Conservation (phyloP, 2,329 filamentous ascomycete genomes). For the Calonectria honghensis region DNA sequence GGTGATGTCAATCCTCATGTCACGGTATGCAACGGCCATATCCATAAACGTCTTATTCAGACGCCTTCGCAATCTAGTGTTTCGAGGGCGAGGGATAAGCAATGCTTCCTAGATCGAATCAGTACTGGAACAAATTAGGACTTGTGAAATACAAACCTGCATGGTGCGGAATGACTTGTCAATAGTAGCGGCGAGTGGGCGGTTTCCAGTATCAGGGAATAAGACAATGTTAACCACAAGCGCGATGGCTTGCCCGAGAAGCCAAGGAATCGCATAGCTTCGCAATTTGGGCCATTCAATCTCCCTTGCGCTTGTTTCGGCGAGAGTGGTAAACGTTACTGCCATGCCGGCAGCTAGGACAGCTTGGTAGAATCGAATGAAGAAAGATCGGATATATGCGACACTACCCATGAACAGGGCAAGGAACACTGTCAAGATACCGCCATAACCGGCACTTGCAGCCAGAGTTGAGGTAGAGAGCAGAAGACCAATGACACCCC, state of each 20-base stretch:
- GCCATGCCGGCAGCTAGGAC: constrained; percentile 74
- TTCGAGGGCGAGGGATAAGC: constrained; percentile 55
- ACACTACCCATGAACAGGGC: constrained; percentile 71
- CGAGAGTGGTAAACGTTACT: constrained; percentile 71
- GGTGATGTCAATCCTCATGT: constrained; percentile 74
- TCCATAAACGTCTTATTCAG: constrained; percentile 73
- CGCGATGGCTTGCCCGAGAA: constrained; percentile 72
- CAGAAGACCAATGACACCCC: constrained; percentile 73
- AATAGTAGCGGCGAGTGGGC: constrained; percentile 68
- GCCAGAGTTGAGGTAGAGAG: constrained; percentile 70
- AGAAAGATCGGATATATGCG: constrained; percentile 73
- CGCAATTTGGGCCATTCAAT: constrained; percentile 71
- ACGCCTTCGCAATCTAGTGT: constrained; percentile 61
- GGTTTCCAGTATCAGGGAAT: constrained; percentile 74
- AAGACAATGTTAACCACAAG: constrained; percentile 69
- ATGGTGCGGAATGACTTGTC: constrained; percentile 69
- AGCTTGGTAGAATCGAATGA: constrained; percentile 73
- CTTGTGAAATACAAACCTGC: constrained; percentile 59
- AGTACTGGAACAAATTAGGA: neutral
- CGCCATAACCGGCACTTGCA: constrained; percentile 70
- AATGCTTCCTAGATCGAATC: constrained; percentile 56
- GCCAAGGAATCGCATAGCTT: constrained; percentile 73
- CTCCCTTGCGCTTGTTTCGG: constrained; percentile 64
- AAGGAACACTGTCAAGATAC: constrained; percentile 73
- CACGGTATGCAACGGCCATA: constrained; percentile 73